Evolutionary conservation across 148 eudicot species (phyloP).

Genomic region (Beta vulgaris): DNA sequence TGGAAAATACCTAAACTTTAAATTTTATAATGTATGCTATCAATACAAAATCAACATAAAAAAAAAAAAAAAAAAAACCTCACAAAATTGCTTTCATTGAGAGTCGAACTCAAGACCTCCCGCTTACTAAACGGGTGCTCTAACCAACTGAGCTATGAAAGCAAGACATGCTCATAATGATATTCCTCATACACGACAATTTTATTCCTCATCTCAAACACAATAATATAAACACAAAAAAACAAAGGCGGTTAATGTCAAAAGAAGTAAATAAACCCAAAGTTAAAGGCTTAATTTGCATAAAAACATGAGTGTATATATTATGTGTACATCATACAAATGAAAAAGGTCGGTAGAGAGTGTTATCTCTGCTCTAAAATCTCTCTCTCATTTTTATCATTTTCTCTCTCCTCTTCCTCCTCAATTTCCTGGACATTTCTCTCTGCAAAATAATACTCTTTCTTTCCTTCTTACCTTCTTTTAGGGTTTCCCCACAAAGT

Average conservation of each 20-base stretch:
- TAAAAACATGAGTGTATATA: not conserved
- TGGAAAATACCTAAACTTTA: too few species aligned
- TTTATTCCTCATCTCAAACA: too few species aligned
- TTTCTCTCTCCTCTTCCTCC: constrained; percentile 14
- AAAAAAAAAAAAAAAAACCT: too few species aligned
- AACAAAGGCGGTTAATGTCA: constrained; percentile 3
- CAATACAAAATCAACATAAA: too few species aligned
- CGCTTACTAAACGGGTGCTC: too few species aligned
- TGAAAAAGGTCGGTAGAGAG: constrained; percentile 37
- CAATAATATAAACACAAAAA: not conserved
- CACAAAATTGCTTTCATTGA: too few species aligned
- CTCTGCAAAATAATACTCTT: not conserved
- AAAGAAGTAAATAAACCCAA: not conserved
- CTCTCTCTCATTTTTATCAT: too few species aligned
- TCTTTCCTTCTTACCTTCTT: constrained; percentile 19
- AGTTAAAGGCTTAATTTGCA: not conserved
- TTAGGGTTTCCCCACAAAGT: constrained; percentile 16
- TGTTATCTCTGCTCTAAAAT: constrained; percentile 14
- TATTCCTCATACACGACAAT: too few species aligned
- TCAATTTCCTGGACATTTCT: constrained; percentile 33
- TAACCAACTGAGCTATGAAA: too few species aligned
- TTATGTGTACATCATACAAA: not conserved
- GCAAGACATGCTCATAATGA: too few species aligned
- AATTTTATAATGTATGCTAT: too few species aligned
- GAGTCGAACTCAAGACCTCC: too few species aligned